Evolutionary conservation across 2,329 filamentous ascomycete genomes (phyloP).

Genomic region (Colletotrichum sp.): DNA sequence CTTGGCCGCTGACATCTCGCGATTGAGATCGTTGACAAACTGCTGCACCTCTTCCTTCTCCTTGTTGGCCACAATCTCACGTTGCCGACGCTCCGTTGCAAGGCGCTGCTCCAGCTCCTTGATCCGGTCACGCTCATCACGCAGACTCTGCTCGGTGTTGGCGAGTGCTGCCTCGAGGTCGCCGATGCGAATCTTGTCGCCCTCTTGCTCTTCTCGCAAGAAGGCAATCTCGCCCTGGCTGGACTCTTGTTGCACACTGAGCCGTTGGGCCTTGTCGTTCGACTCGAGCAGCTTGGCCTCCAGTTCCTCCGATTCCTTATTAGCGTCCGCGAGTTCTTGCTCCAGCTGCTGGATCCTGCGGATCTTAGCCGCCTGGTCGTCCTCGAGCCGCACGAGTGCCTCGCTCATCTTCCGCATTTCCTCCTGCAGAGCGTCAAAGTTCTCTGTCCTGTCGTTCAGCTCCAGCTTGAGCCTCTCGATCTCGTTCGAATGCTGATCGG

Average conservation of each 20-base stretch:
- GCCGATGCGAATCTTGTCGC: slow-evolving; percentile 96
- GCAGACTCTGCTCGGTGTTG: slow-evolving; percentile 77
- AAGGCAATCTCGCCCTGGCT: slow-evolving; percentile 94
- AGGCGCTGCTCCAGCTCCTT: slow-evolving; percentile 78
- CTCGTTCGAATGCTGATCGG: slow-evolving; percentile 75
- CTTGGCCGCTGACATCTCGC: slow-evolving; percentile 79
- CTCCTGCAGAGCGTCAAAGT: slow-evolving; percentile 87
- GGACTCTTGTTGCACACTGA: slow-evolving; percentile 91
- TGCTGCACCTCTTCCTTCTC: slow-evolving; percentile 97
- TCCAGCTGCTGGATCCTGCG: slow-evolving; percentile 84
- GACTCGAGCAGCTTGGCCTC: slow-evolving; percentile 85
- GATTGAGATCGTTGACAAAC: slow-evolving; percentile 90
- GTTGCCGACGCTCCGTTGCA: slow-evolving; percentile 80
- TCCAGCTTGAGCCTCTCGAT: slow-evolving; percentile 74
- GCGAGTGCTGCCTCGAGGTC: slow-evolving; percentile 86
- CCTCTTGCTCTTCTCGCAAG: slow-evolving; percentile 93
- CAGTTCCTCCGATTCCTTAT: slow-evolving; percentile 84
- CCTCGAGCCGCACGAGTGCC: slow-evolving; percentile 83
- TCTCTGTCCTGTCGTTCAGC: slow-evolving; percentile 78
- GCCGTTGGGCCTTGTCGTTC: slow-evolving; percentile 84
- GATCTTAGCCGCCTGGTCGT: slow-evolving; percentile 82
- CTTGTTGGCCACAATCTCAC: slow-evolving; percentile 83
- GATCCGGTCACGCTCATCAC: slow-evolving; percentile 81
- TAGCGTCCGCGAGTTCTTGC: slow-evolving; percentile 80
- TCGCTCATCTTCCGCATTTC: slow-evolving; percentile 95